Conservation (phyloP, 2,329 filamentous ascomycete species). For the Orbilia brochopaga region DNA sequence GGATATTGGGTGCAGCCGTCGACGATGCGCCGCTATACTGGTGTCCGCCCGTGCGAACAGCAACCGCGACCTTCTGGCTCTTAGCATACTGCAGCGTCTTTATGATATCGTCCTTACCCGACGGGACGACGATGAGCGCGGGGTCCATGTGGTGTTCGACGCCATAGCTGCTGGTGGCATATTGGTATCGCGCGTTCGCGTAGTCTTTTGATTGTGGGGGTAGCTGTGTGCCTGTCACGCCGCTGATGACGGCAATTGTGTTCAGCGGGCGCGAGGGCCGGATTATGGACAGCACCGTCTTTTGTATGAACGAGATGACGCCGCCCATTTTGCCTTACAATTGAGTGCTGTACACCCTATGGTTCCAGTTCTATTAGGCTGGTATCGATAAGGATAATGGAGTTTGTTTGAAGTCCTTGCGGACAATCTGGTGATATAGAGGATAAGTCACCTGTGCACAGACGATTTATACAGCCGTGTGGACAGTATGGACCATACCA, state of each 20-base stretch:
- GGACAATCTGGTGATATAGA: too few species aligned
- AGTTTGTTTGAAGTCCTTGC: too few species aligned
- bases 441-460: too few species aligned
- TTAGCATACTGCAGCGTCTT: constrained; percentile 59
- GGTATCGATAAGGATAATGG: too few species aligned
- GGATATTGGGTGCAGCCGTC: constrained; percentile 60
- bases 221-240: constrained; percentile 18
- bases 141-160: constrained; percentile 60
- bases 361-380: too few species aligned
- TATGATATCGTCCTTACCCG: constrained; percentile 60
- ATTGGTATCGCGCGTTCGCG: constrained; percentile 58
- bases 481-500: too few species aligned
- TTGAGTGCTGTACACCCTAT: too few species aligned
- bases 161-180: constrained; percentile 60
- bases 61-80: constrained; percentile 59
- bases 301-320: constrained; percentile 32
- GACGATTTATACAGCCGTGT: too few species aligned
- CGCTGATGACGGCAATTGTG: constrained; percentile 22
- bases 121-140: constrained; percentile 60
- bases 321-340: too few species aligned
- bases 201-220: constrained; percentile 48
- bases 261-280: constrained; percentile 9
- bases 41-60: constrained; percentile 62
- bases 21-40: constrained; percentile 64
- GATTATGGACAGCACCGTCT: constrained; percentile 14